Evolutionary conservation across 495 filamentous ascomycete species (phyloP), one percentile per base, ranked within the genome.

Genomic region (Terfezia boudieri): DNA sequence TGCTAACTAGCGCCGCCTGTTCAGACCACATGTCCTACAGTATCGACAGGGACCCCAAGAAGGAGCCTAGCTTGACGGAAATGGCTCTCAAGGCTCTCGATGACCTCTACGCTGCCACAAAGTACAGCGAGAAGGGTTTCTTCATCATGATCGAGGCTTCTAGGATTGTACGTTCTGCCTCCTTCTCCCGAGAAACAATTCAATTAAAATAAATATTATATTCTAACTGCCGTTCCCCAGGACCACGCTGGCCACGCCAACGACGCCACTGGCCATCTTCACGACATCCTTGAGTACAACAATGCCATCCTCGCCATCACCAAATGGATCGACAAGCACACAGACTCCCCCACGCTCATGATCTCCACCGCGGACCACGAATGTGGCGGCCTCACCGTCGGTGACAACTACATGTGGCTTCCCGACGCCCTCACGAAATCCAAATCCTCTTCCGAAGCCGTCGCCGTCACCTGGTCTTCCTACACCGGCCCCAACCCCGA

Each of bases 351-450:
- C 26, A 69, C 67, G 0, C 51, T 59, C 11, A 52, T 69, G 36
- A 58, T 69, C 52, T 66, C 65, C 14, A 69, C 67, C 37, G 67
- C 67, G 4, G 67, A 69, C 37, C 67, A 69, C 36, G 67, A 68
- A 49, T 64, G 60, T 12, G 67, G 67, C 52, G 67, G 67, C 23
- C 56, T 68, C 38, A 65, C 67, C 8, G 56, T 68, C 11, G 67
- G 65, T 8, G 62, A 62, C 8, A 57, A 59, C 5, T 65, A 64
- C 41, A 64, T 61, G 62, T 65, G 56, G 16, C 59, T 57, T 12
- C 67, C 67, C 4, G 22, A 54, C 38, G 55, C 53, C 22, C 60
- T 68, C 37, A 53, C 61, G 6, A 37, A 36, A 37, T 53, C 60
- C 10, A 60, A 55, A 32, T 56, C 50, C 35, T 53, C 64, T 36